Conservation (phyloP, 768 basidiomycete genomes). For the Leucogyrophana mollusca region DNA sequence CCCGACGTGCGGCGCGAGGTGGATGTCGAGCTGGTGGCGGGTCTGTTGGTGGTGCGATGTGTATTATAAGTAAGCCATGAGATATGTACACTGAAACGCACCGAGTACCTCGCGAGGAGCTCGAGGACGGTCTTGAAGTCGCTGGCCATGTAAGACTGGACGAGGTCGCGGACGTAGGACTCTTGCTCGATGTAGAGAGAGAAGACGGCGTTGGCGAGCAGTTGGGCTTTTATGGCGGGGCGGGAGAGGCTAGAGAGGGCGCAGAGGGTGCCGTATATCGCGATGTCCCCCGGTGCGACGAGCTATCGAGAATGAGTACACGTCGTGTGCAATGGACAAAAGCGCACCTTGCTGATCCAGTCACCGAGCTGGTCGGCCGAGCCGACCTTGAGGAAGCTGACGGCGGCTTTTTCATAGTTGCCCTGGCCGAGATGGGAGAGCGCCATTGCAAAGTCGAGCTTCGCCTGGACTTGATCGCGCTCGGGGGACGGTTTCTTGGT, state of each 20-base stretch:
- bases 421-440: slow-evolving; percentile 71
- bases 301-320: too few species aligned
- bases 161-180: slow-evolving; percentile 80
- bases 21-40: slow-evolving; percentile 74
- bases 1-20: slow-evolving; percentile 67
- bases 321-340: neutral
- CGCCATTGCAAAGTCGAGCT: slow-evolving; percentile 80
- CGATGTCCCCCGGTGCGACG: slow-evolving; percentile 79
- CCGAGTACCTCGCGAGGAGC: slow-evolving; percentile 70
- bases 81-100: slow-evolving; percentile 27
- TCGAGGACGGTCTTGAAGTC: slow-evolving; percentile 84
- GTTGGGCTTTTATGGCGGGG: slow-evolving; percentile 61
- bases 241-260: slow-evolving; percentile 78
- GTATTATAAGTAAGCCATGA: neutral
- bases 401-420: slow-evolving; percentile 80
- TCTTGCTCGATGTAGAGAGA: slow-evolving; percentile 81
- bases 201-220: slow-evolving; percentile 71
- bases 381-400: slow-evolving; percentile 67
- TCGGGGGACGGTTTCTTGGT: slow-evolving; percentile 49
- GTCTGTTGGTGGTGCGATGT: slow-evolving; percentile 44
- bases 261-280: slow-evolving; percentile 82
- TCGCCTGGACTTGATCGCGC: slow-evolving; percentile 68
- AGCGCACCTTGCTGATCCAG: slow-evolving; percentile 81
- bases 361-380: slow-evolving; percentile 65
- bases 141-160: slow-evolving; percentile 83